These are phyloP conservation scores for Tetrapyrgos nigripes DNA, from an alignment of 1,284 basidiomycete genomes.

Conservation along the genomic window DNA sequence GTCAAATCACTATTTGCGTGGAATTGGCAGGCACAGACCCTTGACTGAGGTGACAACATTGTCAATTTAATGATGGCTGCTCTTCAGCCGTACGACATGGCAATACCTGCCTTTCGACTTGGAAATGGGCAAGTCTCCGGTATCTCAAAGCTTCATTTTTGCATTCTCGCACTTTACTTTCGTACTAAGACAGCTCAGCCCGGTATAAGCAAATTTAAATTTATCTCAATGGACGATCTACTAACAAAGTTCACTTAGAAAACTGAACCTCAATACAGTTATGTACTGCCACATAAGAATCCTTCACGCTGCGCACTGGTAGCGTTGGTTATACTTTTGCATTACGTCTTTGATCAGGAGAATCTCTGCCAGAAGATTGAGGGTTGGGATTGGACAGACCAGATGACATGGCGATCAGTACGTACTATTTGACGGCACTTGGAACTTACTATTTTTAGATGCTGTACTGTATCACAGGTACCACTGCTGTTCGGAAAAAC, in stretches of 20 bases:
- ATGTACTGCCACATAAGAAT: neutral
- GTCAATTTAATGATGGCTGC: neutral
- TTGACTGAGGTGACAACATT: neutral
- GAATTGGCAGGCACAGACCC: neutral
- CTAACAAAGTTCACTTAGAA: neutral
- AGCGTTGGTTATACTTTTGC: neutral
- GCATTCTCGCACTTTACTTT: neutral
- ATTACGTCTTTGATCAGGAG: slow-evolving; percentile 1
- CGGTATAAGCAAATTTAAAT: neutral
- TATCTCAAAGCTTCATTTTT: neutral
- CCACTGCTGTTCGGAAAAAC: neutral
- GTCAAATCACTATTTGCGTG: slow-evolving; percentile 1
- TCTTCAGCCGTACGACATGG: neutral
- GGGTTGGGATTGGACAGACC: neutral
- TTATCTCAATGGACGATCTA: neutral
- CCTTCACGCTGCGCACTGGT: neutral
- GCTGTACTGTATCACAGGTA: neutral
- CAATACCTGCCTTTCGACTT: neutral
- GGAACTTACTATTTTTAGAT: neutral
- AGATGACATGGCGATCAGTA: neutral
- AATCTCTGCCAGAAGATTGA: neutral
- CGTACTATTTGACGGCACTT: neutral
- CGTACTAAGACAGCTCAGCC: neutral
- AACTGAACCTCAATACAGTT: neutral
- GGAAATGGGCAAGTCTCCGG: neutral